A percentile compares a stretch with the other conserved stretches of the same genome.
phyloP scores from a whole-genome alignment of 2,329 filamentous ascomycete genomes.

The Blastomyces gilchristii region DNA sequence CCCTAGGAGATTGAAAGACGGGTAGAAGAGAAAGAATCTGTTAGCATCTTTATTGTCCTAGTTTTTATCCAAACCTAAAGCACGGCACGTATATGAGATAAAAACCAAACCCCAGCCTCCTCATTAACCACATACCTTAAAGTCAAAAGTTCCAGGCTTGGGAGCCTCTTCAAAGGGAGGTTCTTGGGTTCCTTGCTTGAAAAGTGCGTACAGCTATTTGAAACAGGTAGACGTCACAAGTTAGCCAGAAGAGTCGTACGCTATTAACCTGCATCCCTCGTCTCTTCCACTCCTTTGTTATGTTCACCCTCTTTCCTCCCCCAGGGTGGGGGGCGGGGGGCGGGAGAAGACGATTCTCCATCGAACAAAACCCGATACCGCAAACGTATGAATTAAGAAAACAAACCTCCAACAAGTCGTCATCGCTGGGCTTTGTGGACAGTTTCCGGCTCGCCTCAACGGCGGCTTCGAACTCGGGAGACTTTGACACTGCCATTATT shows the following conservation, averaged over 20 bases:
- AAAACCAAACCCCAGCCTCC: too few species aligned
- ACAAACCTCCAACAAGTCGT: slow-evolving; percentile 27
- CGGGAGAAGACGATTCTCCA: slow-evolving; percentile 11
- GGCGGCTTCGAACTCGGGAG: slow-evolving; percentile 26
- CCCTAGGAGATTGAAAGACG: slow-evolving; percentile 39
- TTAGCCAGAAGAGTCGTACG: slow-evolving; percentile 3
- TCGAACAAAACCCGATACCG: slow-evolving; percentile 14
- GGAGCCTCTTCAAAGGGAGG: slow-evolving; percentile 21
- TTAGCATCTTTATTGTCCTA: slow-evolving; percentile 15
- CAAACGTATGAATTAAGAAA: background rate
- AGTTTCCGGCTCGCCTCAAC: slow-evolving; percentile 26
- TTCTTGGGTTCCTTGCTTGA: slow-evolving; percentile 29
- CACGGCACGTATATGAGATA: background rate
- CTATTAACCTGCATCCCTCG: background rate
- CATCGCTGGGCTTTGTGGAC: slow-evolving; percentile 26
- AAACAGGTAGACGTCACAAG: slow-evolving; percentile 8
- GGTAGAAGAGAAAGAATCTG: slow-evolving; percentile 16
- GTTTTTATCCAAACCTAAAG: background rate
- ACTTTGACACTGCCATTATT: slow-evolving; percentile 15
- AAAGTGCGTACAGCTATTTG: slow-evolving; percentile 30
- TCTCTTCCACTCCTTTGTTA: slow-evolving; percentile 20
- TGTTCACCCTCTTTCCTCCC: slow-evolving; percentile 8
- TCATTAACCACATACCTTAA: slow-evolving; percentile 27
- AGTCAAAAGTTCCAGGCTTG: slow-evolving; percentile 30
- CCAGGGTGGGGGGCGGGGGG: background rate